Evolutionary conservation across 2,329 filamentous ascomycete species (phyloP).

Genomic region (Claviceps pazoutovae): DNA sequence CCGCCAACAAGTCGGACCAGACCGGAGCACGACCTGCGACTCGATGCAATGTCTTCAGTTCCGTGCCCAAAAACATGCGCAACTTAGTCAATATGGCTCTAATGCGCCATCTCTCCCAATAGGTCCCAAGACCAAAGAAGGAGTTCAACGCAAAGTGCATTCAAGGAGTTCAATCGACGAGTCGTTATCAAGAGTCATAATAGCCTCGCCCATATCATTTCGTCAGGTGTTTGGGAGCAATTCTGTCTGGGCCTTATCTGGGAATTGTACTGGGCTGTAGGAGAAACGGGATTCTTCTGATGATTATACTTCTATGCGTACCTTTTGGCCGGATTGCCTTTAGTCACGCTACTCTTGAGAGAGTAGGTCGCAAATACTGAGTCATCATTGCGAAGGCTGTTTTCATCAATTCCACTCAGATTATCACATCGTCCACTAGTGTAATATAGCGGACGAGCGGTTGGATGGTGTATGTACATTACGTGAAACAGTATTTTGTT

Average conservation of each 20-base stretch:
- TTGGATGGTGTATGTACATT: too few relatives aligned
- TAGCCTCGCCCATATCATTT: background rate
- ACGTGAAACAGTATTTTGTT: too few relatives aligned
- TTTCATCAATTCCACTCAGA: background rate
- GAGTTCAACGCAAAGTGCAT: background rate
- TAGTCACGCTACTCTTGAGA: background rate
- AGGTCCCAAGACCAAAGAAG: background rate
- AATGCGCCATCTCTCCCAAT: too few relatives aligned
- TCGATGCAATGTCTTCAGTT: slow-evolving; percentile 28
- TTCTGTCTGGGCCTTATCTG: background rate
- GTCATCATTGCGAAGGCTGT: background rate
- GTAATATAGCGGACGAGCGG: too few relatives aligned
- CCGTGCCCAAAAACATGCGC: slow-evolving; percentile 26
- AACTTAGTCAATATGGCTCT: slow-evolving; percentile 19
- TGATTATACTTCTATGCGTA: background rate
- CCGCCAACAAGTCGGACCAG: slow-evolving; percentile 10
- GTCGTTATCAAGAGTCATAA: background rate
- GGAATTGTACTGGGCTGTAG: background rate
- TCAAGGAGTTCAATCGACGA: background rate
- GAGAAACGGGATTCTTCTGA: background rate
- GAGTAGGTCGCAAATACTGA: background rate
- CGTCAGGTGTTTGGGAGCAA: background rate
- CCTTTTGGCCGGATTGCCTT: background rate
- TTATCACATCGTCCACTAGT: background rate
- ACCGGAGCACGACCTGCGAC: background rate